Evolutionary conservation across 2,329 filamentous ascomycete species (phyloP), one percentile per base, ranked within the genome.

Genomic region (Malbranchea zuffiana): DNA sequence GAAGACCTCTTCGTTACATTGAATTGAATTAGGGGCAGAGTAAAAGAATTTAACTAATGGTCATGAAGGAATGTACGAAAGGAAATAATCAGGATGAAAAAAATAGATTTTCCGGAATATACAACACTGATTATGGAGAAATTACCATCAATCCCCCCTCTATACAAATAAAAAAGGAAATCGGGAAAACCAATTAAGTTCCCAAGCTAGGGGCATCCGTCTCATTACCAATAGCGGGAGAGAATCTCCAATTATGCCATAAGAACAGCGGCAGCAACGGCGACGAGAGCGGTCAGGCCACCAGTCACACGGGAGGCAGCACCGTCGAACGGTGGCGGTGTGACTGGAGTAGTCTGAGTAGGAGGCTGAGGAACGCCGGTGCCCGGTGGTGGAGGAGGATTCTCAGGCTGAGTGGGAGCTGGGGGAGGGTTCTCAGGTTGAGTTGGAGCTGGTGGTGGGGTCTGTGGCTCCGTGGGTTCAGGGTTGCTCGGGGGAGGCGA

Each of bases 361-460:
- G 19, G 40, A 36, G 37, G 42, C 35, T 31, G 37, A 27, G 42
- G 42, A 35, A 3, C 19, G 26, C 28, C 20, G 4, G 12, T 21
- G 13, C 23, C 32, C 8, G 17, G 39, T 46, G 26, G 43, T 43
- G 25, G 38, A 28, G 18, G 34, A 18, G 34, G 43, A 41, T 40
- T 37, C 37, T 24, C 41, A 38, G 15, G 20, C 29, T 42, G 41
- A 37, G 34, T 55, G 46, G 40, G 58, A 56, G 24, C 41, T 50
- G 33, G 51, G 54, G 37, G 13, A 15, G 28, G 33, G 12, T 33
- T 29, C 31, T 32, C 36, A 59, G 54, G 15, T 10, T 8, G 60
- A 60, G 44, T 62, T 61, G 39, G 65, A 61, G 33, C 64, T 49
- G 43, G 60, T 65, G 11, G 61, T 63, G 55, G 37, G 56, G 56